Evolutionary conservation across 148 eudicot species (phyloP), one percentile per base, ranked within the genome.

Genomic region (Rhododendron simsii): DNA sequence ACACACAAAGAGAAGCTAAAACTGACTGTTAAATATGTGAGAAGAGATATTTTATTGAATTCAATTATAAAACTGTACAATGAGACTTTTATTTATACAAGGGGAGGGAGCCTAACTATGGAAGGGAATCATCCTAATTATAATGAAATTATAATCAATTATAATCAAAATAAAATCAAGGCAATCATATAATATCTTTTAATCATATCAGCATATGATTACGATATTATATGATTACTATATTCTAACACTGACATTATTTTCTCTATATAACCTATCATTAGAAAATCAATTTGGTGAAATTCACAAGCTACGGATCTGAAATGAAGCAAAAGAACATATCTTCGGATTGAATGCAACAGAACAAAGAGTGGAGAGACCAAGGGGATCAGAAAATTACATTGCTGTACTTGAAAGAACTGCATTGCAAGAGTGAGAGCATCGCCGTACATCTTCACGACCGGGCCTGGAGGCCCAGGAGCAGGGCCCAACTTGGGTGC

Each of bases 351-450:
- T 1, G 76, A 33, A 14, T 33, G 14, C 76, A 41, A 82, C 48
- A 39, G 63, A 21, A n/a, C 15, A 2, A 11, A 61, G 0, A 61
- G 41, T 82, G 30, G 7, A 82, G 15, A 39, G 74, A 59, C 50
- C 18, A 82, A 82, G 11, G 23, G 28, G 48, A 20, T 3, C 73
- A 59, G 65, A 11, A 63, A n/a, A 55, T 41, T 61, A 82, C 84
- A 21, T 3, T 61, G 65, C n/a, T 82, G 84, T 11, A 96, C 78
- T 55, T 97, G 98, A 44, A 97, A 93, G 85, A 97, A 97, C 87
- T 93, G 96, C 94, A 91, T 85, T 69, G 99, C 91, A 13, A 91
- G 39, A 87, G 93, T 93, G 69, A 97, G 95, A 74, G 99, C 98
- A 88, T 94, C 91, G 37, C 93, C 89, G 77, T 97, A 97, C 65